phyloP scores from a whole-genome alignment of 306 rosid species.

The Fragaria iinumae region DNA sequence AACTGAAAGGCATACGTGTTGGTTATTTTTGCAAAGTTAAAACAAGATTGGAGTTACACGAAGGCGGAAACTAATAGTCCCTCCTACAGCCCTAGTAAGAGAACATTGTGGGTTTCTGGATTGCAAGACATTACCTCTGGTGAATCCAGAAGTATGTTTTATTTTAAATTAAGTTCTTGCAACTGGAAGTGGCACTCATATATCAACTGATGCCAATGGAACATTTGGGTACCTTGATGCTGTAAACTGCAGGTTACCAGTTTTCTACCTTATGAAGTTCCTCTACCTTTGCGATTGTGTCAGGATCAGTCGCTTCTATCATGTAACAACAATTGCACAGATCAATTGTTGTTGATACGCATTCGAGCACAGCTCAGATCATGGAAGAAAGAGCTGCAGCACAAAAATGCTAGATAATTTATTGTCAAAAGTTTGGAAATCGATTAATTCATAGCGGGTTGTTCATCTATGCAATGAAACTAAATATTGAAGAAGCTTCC shows the following conservation, averaged over 20 bases:
- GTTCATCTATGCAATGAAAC: neutral
- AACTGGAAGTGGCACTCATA: neutral
- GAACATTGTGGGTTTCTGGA: slow-evolving; percentile 18
- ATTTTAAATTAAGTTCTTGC: neutral
- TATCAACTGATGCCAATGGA: no score
- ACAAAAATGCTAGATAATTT: neutral
- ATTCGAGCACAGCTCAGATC: no score
- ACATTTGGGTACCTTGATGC: no score
- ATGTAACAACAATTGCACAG: no score
- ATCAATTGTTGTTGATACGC: no score
- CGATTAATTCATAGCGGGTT: neutral
- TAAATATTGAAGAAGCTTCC: neutral
- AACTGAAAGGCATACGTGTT: neutral
- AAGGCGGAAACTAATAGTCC: neutral
- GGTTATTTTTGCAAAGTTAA: neutral
- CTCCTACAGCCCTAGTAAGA: no score
- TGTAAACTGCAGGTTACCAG: neutral
- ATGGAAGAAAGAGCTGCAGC: neutral
- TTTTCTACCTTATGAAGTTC: no score
- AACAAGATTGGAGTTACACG: neutral
- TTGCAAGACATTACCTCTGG: slow-evolving; percentile 18
- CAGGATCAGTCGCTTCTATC: no score
- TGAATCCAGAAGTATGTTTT: neutral
- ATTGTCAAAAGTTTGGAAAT: no score
- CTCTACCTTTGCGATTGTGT: no score